A percentile compares a stretch with the other conserved stretches of the same genome.
phyloP scores from a whole-genome alignment of 2,329 filamentous ascomycete genomes.

The Aspergillus vadensis region DNA sequence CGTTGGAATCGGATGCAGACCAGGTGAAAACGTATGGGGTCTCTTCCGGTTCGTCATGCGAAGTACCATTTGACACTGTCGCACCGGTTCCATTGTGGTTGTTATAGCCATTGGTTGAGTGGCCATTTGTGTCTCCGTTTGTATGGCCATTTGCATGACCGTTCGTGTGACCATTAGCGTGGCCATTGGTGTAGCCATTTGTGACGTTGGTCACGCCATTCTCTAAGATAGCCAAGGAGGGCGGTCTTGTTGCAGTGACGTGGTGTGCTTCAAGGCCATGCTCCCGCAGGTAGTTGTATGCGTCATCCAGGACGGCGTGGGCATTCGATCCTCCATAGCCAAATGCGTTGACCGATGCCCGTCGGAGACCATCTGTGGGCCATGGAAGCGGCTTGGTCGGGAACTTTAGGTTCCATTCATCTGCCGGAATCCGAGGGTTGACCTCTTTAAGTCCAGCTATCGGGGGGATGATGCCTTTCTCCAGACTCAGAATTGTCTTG shows the following conservation, averaged over 20 bases:
- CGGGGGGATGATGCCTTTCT: constrained; percentile 20
- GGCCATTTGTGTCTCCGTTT: no score
- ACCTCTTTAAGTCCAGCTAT: constrained; percentile 23
- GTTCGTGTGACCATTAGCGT: no score
- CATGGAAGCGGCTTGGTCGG: constrained; percentile 18
- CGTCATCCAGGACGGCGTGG: constrained; percentile 15
- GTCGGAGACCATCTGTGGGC: constrained; percentile 19
- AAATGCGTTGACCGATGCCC: constrained; percentile 29
- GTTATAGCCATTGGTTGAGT: no score
- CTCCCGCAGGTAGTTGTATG: not conserved
- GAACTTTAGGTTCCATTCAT: constrained; percentile 22
- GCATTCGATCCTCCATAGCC: constrained; percentile 17
- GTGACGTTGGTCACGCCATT: not conserved
- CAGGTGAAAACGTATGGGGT: no score
- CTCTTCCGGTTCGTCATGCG: no score
- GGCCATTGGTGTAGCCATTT: no score
- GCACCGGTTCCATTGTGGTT: no score
- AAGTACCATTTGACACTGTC: no score
- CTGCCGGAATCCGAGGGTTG: constrained; percentile 24
- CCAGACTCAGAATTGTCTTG: constrained; percentile 20
- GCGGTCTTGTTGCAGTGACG: no score
- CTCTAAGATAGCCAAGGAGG: not conserved
- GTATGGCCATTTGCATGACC: no score
- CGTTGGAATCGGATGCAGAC: no score
- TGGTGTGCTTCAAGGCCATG: no score